Percentiles rank a stretch among this genome's conserved stretches.
phyloP scores from a whole-genome alignment of 2,329 filamentous ascomycete species.

The Penicillium sp. region DNA sequence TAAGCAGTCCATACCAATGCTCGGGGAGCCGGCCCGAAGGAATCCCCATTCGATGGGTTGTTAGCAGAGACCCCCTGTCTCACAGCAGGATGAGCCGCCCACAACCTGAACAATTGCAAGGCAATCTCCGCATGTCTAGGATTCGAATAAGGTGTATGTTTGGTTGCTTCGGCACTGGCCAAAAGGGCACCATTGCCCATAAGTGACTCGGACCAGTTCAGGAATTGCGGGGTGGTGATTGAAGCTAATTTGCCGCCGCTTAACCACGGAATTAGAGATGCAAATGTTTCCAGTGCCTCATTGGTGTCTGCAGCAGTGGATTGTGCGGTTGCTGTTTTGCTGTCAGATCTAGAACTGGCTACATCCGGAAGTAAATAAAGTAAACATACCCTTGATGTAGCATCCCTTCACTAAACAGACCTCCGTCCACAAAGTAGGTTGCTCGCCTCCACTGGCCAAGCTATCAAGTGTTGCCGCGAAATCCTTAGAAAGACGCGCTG shows the following conservation, averaged over 20 bases:
- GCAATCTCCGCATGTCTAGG: constrained; percentile 37
- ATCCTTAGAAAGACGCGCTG: constrained; percentile 61
- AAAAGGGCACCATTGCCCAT: constrained; percentile 73
- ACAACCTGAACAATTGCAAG: constrained; percentile 49
- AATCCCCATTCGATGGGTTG: constrained; percentile 18
- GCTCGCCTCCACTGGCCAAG: constrained; percentile 52
- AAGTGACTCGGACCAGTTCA: constrained; percentile 75
- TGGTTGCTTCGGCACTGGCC: constrained; percentile 52
- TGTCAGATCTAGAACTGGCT: constrained; percentile 11
- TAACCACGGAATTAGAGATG: constrained; percentile 64
- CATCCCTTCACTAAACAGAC: constrained; percentile 76
- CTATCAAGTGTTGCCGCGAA: constrained; percentile 56
- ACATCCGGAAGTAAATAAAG: neutral
- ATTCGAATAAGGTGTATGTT: constrained; percentile 18
- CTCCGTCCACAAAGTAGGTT: constrained; percentile 70
- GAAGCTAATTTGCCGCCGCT: constrained; percentile 32
- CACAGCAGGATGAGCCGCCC: constrained; percentile 40
- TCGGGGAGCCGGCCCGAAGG: constrained; percentile 25
- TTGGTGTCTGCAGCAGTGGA: constrained; percentile 39
- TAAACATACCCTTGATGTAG: constrained; percentile 68
- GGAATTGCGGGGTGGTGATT: constrained; percentile 61
- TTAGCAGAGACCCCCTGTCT: constrained; percentile 26
- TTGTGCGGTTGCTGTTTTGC: constrained; percentile 44
- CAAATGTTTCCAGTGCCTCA: constrained; percentile 67
- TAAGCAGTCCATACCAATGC: constrained; percentile 77